phyloP scores from a whole-genome alignment of 371 early-diverging fungal genomes.

The Blastocladiella emersonii region DNA sequence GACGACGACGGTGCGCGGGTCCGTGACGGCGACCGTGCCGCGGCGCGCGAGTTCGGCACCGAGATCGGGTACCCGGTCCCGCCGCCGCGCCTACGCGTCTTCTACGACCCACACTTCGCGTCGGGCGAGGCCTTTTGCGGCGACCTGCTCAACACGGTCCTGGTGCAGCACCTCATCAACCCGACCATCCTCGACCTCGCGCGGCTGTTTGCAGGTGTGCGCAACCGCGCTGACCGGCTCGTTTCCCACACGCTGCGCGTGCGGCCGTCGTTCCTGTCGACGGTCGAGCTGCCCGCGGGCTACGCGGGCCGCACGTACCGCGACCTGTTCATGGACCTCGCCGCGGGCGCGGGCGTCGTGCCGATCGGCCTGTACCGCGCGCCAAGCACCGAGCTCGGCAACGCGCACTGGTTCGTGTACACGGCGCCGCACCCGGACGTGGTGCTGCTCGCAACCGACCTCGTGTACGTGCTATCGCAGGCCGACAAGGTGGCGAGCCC shows the following conservation, averaged over 20 bases:
- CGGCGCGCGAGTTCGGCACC: background rate
- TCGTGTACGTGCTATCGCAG: background rate
- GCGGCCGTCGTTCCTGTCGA: background rate
- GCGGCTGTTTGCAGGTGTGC: background rate
- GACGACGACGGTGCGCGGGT: too few relatives aligned
- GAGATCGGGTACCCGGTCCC: background rate
- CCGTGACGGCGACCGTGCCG: too few relatives aligned
- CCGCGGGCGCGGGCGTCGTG: background rate
- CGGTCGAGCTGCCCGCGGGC: background rate
- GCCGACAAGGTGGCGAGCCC: too few relatives aligned
- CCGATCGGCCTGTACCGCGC: constrained; percentile 1
- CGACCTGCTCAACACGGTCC: background rate
- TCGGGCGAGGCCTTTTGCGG: background rate
- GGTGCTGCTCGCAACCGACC: background rate
- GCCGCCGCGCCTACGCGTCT: background rate
- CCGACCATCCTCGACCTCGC: background rate
- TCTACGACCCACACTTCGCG: background rate
- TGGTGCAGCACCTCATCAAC: background rate
- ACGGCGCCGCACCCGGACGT: constrained; percentile 1
- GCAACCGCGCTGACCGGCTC: background rate
- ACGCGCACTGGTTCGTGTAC: background rate
- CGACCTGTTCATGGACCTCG: background rate
- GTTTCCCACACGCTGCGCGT: background rate
- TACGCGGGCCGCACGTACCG: background rate
- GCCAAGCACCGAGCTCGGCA: background rate